These are phyloP conservation scores for Fusarium nelsonii DNA, from an alignment of 2,329 filamentous ascomycete species.

Conservation along the genomic window DNA sequence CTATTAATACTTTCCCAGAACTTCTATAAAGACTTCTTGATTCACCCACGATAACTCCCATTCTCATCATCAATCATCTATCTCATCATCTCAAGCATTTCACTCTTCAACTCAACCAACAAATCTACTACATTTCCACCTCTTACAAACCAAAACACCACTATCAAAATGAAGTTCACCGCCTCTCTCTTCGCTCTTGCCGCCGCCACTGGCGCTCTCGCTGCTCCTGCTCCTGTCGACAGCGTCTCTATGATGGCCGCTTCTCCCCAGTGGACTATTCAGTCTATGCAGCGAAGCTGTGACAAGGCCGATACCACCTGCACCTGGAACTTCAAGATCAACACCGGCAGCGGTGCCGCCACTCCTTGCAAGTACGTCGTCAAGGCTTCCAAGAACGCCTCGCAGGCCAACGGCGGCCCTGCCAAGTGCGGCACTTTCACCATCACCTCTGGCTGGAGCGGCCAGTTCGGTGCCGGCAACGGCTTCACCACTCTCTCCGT, in stretches of 20 bases:
- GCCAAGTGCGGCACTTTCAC: constrained; percentile 62
- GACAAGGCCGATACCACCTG: constrained; percentile 54
- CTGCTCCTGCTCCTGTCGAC: constrained; percentile 49
- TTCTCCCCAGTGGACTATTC: constrained; percentile 57
- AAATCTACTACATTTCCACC: neutral
- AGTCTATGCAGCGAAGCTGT: constrained; percentile 56
- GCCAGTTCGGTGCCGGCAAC: constrained; percentile 63
- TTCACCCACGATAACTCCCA: neutral
- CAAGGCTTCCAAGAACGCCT: constrained; percentile 50
- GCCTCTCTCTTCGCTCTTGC: constrained; percentile 53
- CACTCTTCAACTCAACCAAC: constrained; percentile 14
- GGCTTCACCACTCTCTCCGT: constrained; percentile 68
- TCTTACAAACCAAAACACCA: constrained; percentile 7
- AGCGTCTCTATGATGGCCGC: constrained; percentile 56
- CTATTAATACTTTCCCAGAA: constrained; percentile 23
- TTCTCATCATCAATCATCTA: constrained; percentile 30
- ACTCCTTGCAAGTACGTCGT: constrained; percentile 48
- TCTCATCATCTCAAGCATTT: constrained; percentile 25
- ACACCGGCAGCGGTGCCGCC: constrained; percentile 58
- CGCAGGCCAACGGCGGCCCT: constrained; percentile 55
- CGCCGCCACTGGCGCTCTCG: constrained; percentile 50
- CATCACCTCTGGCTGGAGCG: constrained; percentile 66
- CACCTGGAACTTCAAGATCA: constrained; percentile 59
- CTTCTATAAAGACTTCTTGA: constrained; percentile 21
- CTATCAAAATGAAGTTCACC: constrained; percentile 58